These are phyloP conservation scores for Aristolochia contorta DNA, from an alignment of 164 flowering plant genomes.

Conservation along the genomic window DNA sequence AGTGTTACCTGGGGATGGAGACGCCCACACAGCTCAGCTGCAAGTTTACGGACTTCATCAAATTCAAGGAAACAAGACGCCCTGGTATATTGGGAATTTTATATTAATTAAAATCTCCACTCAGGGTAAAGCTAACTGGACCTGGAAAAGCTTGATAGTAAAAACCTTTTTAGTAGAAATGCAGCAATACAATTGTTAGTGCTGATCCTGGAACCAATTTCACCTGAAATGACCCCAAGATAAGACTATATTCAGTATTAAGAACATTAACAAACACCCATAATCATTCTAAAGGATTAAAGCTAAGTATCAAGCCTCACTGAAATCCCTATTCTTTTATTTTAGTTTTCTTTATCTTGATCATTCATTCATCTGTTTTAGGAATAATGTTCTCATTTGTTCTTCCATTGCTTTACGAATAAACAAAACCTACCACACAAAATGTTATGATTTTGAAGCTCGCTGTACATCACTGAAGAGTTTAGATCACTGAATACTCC, in stretches of 20 bases:
- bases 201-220: constrained; percentile 10
- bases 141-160: neutral
- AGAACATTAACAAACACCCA: no score
- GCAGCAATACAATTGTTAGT: constrained; percentile 32
- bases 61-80: constrained; percentile 51
- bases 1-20: constrained; percentile 62
- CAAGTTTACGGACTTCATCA: constrained; percentile 84
- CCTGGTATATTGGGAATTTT: constrained; percentile 22
- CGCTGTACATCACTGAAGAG: constrained; percentile 49
- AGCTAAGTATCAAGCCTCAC: no score
- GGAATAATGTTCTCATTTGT: no score
- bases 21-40: constrained; percentile 89
- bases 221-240: constrained; percentile 18
- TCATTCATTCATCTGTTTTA: no score
- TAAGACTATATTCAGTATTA: neutral
- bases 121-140: constrained; percentile 3
- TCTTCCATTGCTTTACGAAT: no score
- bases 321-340: no score
- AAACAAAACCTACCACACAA: constrained; percentile 24
- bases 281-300: no score
- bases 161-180: constrained; percentile 51
- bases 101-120: neutral
- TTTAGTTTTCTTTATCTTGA: no score
- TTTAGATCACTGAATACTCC: constrained; percentile 50
- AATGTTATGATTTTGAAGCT: constrained; percentile 17